Base-by-base conservation (phyloP, 768 basidiomycete genomes). In the Gloeophyllum trabeum region DNA sequence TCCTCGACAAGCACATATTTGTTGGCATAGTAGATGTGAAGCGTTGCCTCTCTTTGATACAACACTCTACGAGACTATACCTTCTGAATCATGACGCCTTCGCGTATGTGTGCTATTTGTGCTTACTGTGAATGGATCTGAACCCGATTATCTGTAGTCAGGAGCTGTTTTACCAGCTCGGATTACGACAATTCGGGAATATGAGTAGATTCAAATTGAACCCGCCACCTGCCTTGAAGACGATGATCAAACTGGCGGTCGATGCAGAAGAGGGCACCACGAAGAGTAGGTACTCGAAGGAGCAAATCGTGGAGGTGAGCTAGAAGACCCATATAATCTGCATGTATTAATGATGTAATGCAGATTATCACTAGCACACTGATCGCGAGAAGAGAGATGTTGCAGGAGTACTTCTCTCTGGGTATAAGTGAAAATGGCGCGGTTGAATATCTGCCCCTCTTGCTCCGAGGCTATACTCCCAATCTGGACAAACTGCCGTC, bases 141-240 rank as follows among this genome's bases (percentile, higher is more conserved):
- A 36, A 24, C 10, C 25, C 24, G 12, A 10, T 32, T 12, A n/a
- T 21, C 42, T 30, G n/a, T 10, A 96, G 92, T 1, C 91, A 96
- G 53, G 91, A 96, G 51, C 68, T 96, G 24, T 94, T 98, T 58
- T 97, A 96, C 60, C 96, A 99, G 54, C 72, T 99, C 5, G 89
- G 78, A 2, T 61, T 98, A 21, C 71, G 88, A 14, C 94, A 98
- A 57, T 99, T 99, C 53, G 89, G 92, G 2, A 74, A 85, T 46
- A 75, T 85, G 47, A 71, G 75, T 46, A 70, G 77, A 18, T 62
- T 97, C 40, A 81, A 79, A 47, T 69, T 98, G 2, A 81, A 92
- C 25, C 93, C 94, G 1, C 66, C 93, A 2, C 89, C 91, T 0
- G 63, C 76, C 0, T 55, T 98, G 13, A 71, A 69, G 2, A 72